Base-by-base conservation (phyloP, 1,284 basidiomycete genomes). In the Fistulinella staudtii region DNA sequence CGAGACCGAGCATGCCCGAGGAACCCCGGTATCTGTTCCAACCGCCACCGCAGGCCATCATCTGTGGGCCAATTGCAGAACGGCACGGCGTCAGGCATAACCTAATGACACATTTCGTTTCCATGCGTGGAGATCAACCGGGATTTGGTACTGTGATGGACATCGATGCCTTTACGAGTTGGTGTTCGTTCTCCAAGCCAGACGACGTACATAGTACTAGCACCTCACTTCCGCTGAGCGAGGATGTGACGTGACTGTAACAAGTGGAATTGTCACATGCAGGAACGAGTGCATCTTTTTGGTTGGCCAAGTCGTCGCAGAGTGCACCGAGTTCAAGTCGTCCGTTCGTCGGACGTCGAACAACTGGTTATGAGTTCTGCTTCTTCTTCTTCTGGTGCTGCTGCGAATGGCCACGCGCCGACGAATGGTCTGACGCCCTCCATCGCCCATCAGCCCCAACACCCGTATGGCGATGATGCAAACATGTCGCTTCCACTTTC, bases 21-120 rank as follows among this genome's bases (percentile, higher is more conserved):
- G 48, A 27, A 43, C 36, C 25, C 22, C 46, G 44, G 15, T 70
- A 67, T 57, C 24, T 55, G 36, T 41, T 62, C 5, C 65, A 74
- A 5, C 77, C 77, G 2, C 85, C 85, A 1, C 24, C 56, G 5
- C 82, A 85, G 57, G 64, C 72, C 22, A 62, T 70, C 13, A 68
- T 89, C 34, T 60, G 68, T 45, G 83, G 85, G 10, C 48, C 56
- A 8, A 57, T 53, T 14, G 76, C 80, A 9, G 56, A 50, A 33
- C 62, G 59, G 41, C 46, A 53, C 17, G 74, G 75, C 6, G 55
- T 77, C 30, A 56, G 47, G 24, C 73, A 79, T 52, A 88, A 87
- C 55, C 63, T 88, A 30, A 81, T 84, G 79, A 59, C 65, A 17
- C 59, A 66, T 33, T 87, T 80, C 54, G 80, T 87, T 34, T 64